Evolutionary conservation across 2,329 filamentous ascomycete species (phyloP), one percentile per base, ranked within the genome.

Genomic region (Diaporthe caulivora): DNA sequence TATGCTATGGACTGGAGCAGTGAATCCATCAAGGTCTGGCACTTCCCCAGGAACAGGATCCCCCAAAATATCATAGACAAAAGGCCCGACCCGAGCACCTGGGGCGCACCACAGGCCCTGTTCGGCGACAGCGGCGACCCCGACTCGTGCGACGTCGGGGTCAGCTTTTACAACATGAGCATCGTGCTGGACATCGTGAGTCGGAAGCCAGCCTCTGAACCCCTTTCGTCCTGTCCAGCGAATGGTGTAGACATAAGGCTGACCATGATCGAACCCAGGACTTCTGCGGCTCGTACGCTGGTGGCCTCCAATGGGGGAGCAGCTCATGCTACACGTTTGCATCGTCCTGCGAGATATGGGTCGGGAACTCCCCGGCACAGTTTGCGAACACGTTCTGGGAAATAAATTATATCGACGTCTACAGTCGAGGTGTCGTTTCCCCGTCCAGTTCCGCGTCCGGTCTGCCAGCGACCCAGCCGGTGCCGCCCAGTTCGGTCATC

Each of bases 261-360:
- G 10, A n/a, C 60, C 54, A 53, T 71, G 57, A 74, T 44, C 73
- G 26, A 72, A 24, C 7, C 8, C 57, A 87, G 86, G 86, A 93
- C 68, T 94, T 97, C 80, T 97, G 94, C 79, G 94, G 94, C 34
- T 90, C 92, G 78, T 95, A 93, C 87, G 93, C 92, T 0, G 91
- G 81, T 57, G 81, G 81, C 54, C 81, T 80, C 7, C 79, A 82
- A 21, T 88, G 87, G 87, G 80, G 80, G 6, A 77, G 79, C 17
- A 82, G 84, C 21, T 79, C 82, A 18, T 88, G 86, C 76, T 78
- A 78, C 71, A 72, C 77, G 13, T 80, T 82, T n/a, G 86, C 86
- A 0, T 77, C 83, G 7, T 86, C 85, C 3, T 88, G 87, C 75
- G 75, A 80, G 29, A 83, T 87, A 69, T 88, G 83, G 76, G 87